Evolutionary conservation across 139 green algal species (phyloP).

Genomic region (Penium margaritaceum): DNA sequence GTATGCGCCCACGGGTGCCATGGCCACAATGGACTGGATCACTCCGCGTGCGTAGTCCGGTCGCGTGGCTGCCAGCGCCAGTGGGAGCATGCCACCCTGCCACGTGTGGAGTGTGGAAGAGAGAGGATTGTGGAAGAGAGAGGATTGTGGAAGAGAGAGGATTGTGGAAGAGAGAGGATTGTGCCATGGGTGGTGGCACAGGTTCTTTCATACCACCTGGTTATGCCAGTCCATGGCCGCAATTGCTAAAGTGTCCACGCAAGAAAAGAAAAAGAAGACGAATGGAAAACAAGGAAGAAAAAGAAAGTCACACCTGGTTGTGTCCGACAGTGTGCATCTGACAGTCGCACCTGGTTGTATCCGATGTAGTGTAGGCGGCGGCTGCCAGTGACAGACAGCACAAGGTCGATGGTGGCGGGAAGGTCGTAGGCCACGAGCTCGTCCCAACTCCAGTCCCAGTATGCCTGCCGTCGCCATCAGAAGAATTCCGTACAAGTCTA

Average conservation of each 20-base stretch:
- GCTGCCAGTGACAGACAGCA: not conserved
- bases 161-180: not conserved
- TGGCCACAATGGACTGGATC: not conserved
- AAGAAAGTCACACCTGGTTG: not conserved
- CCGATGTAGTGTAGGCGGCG: not conserved
- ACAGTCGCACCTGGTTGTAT: not conserved
- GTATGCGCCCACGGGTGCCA: not conserved
- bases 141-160: not conserved
- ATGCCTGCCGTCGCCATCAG: not conserved
- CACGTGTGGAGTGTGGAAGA: not conserved
- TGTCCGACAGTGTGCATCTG: not conserved
- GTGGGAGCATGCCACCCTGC: not conserved
- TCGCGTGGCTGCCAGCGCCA: not conserved
- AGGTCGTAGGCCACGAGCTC: not conserved
- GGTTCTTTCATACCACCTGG: no score
- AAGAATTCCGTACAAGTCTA: no score
- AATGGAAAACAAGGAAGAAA: not conserved
- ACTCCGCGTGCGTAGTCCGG: not conserved
- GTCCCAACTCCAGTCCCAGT: slow-evolving; percentile 4
- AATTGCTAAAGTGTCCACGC: no score
- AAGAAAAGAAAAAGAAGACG: no score
- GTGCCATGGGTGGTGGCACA: not conserved
- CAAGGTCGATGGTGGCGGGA: not conserved
- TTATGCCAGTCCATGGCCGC: no score
- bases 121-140: not conserved